Conservation (phyloP, 2,329 filamentous ascomycete genomes). For the Niveomyces coronatus region DNA sequence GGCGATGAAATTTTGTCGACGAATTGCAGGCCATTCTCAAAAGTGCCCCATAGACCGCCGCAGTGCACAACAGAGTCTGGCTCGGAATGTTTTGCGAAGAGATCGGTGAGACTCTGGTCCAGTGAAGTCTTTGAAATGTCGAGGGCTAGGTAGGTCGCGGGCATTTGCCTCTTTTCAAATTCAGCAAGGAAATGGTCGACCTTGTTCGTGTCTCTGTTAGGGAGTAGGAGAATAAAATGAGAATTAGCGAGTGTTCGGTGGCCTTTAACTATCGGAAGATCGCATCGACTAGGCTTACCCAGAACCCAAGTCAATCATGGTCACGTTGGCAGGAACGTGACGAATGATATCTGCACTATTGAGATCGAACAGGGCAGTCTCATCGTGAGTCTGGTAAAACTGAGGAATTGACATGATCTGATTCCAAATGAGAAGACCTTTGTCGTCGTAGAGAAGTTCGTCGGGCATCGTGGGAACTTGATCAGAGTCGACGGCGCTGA, state of each 20-base stretch:
- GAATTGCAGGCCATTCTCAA: constrained; percentile 24
- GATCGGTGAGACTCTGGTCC: constrained; percentile 22
- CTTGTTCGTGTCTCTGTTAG: constrained; percentile 32
- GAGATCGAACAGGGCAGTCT: constrained; percentile 25
- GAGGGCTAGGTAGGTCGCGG: constrained; percentile 27
- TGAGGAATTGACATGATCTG: constrained; percentile 28
- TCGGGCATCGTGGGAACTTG: constrained; percentile 25
- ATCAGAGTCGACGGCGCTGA: constrained; percentile 15
- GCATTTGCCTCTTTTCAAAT: constrained; percentile 21
- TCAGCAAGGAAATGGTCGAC: constrained; percentile 26
- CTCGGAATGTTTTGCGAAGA: constrained; percentile 20
- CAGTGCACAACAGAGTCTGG: constrained; percentile 21
- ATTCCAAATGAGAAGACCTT: constrained; percentile 29
- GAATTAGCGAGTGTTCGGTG: too few species aligned
- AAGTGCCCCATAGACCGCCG: constrained; percentile 30
- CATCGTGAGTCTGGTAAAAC: constrained; percentile 32
- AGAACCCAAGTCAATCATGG: constrained; percentile 30
- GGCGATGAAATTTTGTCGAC: constrained; percentile 20
- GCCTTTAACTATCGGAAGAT: too few species aligned
- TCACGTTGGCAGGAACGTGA: constrained; percentile 19
- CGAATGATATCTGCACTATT: constrained; percentile 26
- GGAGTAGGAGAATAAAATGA: background rate
- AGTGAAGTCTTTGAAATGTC: constrained; percentile 30
- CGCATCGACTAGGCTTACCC: too few species aligned
- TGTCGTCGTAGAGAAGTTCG: constrained; percentile 29